phyloP scores from a whole-genome alignment of 345 rosid genomes.

The Noccaea bulbosa region DNA sequence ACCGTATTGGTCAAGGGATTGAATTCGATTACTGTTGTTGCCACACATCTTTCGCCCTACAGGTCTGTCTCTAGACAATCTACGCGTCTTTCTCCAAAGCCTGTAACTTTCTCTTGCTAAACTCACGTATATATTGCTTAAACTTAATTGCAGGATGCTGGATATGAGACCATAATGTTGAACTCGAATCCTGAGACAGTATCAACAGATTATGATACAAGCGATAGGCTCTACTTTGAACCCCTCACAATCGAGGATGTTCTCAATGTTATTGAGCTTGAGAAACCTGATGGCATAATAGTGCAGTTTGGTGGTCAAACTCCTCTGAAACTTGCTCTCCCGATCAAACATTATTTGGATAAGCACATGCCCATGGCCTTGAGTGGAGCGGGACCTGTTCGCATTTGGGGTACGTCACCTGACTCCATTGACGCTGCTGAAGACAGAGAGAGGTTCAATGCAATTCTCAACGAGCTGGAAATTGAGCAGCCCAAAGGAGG shows the following conservation, averaged over 20 bases:
- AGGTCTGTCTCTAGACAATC: slow-evolving; percentile 56
- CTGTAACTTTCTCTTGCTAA: slow-evolving; percentile 6
- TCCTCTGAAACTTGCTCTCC: slow-evolving; percentile 86
- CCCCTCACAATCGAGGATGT: slow-evolving; percentile 93
- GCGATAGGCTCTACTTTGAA: slow-evolving; percentile 94
- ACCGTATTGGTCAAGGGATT: slow-evolving; percentile 96
- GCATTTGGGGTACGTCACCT: slow-evolving; percentile 96
- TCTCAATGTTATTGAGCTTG: slow-evolving; percentile 80
- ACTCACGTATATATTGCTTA: slow-evolving; percentile 11
- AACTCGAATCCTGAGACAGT: slow-evolving; percentile 98
- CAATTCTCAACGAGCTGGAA: slow-evolving; percentile 72
- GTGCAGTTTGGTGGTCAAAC: slow-evolving; percentile 99
- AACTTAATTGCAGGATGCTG: slow-evolving; percentile 70
- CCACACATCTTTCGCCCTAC: slow-evolving; percentile 92
- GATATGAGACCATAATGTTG: slow-evolving; percentile 98
- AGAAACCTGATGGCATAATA: slow-evolving; percentile 94
- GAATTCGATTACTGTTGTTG: slow-evolving; percentile 99
- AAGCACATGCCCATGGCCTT: slow-evolving; percentile 65
- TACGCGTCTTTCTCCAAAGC: slow-evolving; percentile 13
- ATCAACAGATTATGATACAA: slow-evolving; percentile 94
- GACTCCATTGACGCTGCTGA: slow-evolving; percentile 98
- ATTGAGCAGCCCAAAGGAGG: slow-evolving; percentile 98
- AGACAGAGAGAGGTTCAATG: slow-evolving; percentile 90
- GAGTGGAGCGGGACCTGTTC: slow-evolving; percentile 73
- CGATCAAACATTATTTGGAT: slow-evolving; percentile 81